Conservation (phyloP, 2,329 filamentous ascomycete genomes). For the Grosmannia clavigera region DNA sequence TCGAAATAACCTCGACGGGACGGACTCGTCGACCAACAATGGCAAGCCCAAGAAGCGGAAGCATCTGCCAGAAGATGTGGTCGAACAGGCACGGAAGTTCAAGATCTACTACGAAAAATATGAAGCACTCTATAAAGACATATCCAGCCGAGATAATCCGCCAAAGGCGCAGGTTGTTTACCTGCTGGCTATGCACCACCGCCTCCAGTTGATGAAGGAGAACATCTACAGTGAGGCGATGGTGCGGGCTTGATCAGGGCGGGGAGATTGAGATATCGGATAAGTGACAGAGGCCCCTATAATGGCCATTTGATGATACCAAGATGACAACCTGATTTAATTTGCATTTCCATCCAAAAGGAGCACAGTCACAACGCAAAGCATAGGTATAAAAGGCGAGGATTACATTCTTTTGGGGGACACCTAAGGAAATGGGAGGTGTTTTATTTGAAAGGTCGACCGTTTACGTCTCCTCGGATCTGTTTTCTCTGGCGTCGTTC, state of each 20-base stretch:
- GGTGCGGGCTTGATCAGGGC: conserved; percentile 2
- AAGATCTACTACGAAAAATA: conserved; percentile 45
- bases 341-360: background rate
- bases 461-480: background rate
- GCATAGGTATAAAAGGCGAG: conserved; percentile 2
- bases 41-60: conserved; percentile 13
- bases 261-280: background rate
- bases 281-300: background rate
- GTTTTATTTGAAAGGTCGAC: background rate
- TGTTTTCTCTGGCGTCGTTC: background rate
- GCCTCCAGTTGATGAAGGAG: conserved; percentile 43
- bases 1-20: conserved; percentile 8
- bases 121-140: conserved; percentile 41
- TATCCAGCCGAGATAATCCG: conserved; percentile 37
- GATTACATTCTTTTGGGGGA: background rate
- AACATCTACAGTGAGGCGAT: conserved; percentile 39
- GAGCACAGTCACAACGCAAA: background rate
- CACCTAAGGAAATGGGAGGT: background rate
- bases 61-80: conserved; percentile 32
- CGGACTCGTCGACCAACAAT: conserved; percentile 13
- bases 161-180: conserved; percentile 36
- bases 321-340: background rate
- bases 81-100: conserved; percentile 43
- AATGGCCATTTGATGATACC: conserved; percentile 3
- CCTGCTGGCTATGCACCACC: conserved; percentile 40